A percentile compares a stretch with the other conserved stretches of the same genome.
Evolutionary conservation across 139 green algal genomes (phyloP).

Genomic region (Ettlia oleoabundans): DNA sequence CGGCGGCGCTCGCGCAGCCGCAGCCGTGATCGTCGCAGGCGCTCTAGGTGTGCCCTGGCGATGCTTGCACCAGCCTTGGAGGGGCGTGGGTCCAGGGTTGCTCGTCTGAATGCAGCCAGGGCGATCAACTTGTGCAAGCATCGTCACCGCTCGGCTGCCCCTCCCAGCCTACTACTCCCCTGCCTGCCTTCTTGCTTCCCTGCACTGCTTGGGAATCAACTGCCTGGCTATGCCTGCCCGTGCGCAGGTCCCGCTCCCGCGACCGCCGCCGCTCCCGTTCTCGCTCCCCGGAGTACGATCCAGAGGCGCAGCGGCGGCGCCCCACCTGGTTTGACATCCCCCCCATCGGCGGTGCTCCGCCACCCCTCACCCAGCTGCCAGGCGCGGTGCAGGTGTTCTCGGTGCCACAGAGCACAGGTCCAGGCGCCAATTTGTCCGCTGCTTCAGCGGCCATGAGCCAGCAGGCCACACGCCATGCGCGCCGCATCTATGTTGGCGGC

Average conservation of each 20-base stretch:
- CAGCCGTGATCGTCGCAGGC: background rate
- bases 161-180: background rate
- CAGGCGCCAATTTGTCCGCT: background rate
- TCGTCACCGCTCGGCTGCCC: background rate
- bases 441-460: slow-evolving; percentile 57
- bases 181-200: background rate
- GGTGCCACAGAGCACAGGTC: background rate
- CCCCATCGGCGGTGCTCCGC: slow-evolving; percentile 47
- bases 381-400: slow-evolving; percentile 36
- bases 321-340: slow-evolving; percentile 59
- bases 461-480: slow-evolving; percentile 92
- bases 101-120: background rate
- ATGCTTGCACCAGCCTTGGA: no score
- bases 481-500: slow-evolving; percentile 96
- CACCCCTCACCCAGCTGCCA: slow-evolving; percentile 42
- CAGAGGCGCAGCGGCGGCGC: slow-evolving; percentile 33
- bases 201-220: background rate
- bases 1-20: slow-evolving; percentile 7
- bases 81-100: background rate
- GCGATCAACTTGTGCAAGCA: no score
- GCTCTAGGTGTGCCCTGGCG: background rate
- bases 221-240: no score
- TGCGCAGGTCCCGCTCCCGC: slow-evolving; percentile 18
- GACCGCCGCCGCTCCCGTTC: slow-evolving; percentile 12
- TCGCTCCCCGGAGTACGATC: slow-evolving; percentile 36